Evolutionary conservation across 2,329 filamentous ascomycete genomes (phyloP), one percentile per base, ranked within the genome.

Genomic region (Colletotrichum destructivum): DNA sequence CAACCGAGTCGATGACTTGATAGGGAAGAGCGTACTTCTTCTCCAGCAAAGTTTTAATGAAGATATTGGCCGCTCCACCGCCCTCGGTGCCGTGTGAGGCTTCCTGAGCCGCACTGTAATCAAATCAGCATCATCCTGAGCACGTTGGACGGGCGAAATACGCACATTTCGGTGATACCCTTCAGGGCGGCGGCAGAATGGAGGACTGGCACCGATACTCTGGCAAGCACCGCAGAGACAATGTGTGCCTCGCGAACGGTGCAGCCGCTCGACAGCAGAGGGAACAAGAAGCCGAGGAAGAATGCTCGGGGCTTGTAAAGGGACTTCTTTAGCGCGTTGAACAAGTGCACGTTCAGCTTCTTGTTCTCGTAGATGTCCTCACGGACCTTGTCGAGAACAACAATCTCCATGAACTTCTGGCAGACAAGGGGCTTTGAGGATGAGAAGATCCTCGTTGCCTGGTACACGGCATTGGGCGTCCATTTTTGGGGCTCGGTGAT

Each of bases 11-110:
- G 61, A 99, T 91, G 65, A 98, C 96, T 82, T 97, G 96, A 84
- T 93, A 98, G 0, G 96, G 96, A 13, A 99, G 86, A 0, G 96
- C 96, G 77, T 99, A 98, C 80, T 97, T 97, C 88, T 99, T 99
- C 83, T 98, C 96, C 4, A 99, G 86, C 47, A 99, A 88, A 0
- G 94, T 91, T 79, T 94, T 94, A 84, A 99, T 97, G 82, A 99
- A 97, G 76, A 98, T 93, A 82, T 98, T 98, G 73, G 95, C 96
- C 4, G 95, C 93, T 57, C 96, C 96, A 21, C 95, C 95, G 56
- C 93, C 93, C 81, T 98, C 96, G 6, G 92, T 93, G 67, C 95
- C 90, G 23, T 91, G 90, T 11, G 92, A 92, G 31, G 95, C 94
- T 81, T 98, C 94, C 78, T 97, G 93, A 1, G 96, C 95, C 7